Evolutionary conservation across 2,329 filamentous ascomycete species (phyloP), one percentile per base, ranked within the genome.

Genomic region (Ophiostoma australiae): DNA sequence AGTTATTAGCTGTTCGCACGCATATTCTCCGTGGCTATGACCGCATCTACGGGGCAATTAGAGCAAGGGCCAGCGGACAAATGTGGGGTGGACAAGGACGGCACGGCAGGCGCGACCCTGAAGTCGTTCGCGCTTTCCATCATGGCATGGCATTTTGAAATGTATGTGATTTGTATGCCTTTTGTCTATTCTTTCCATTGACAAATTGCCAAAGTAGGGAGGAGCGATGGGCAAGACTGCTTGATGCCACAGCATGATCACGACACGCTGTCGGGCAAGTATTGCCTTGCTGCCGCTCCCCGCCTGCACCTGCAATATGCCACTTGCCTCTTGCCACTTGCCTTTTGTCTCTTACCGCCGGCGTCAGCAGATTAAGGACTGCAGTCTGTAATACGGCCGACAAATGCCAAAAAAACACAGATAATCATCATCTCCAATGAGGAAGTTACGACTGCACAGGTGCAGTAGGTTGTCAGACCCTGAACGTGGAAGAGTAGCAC

Each of bases 41-140:
- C 63, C 33, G 63, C 63, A 41, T 66, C 63, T 66, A 66, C 63
- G 63, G 63, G 63, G 63, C 37, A 33, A 39, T 67, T 15, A 63
- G 37, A 39, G 35, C 61, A 66, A 65, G 61, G 61, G 61, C 58
- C 63, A 27, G 15, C 35, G 70, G 70, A 35, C 65, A 67, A 69
- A 33, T 69, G 70, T 71, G 70, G 70, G 70, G 70, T 58, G 52
- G 52, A 17, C 7, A n/a, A 58, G 23, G 52, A 58, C 48, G 48
- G 6, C n/a, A 23, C 23, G 23, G 52, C 52, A 58, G n/a, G 52
- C 52, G 52, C n/a, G n/a, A n/a, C n/a, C n/a, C n/a, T n/a, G n/a
- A n/a, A n/a, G n/a, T n/a, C n/a, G n/a, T n/a, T n/a, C 52, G 52
- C 52, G 23, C n/a, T 58, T 23, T 58, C n/a, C 3, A 1, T 58